Percentiles rank a stretch among this genome's conserved stretches.
Conservation (phyloP, 1,139 yeast genomes). For the Nakaseomyces glabratus region DNA sequence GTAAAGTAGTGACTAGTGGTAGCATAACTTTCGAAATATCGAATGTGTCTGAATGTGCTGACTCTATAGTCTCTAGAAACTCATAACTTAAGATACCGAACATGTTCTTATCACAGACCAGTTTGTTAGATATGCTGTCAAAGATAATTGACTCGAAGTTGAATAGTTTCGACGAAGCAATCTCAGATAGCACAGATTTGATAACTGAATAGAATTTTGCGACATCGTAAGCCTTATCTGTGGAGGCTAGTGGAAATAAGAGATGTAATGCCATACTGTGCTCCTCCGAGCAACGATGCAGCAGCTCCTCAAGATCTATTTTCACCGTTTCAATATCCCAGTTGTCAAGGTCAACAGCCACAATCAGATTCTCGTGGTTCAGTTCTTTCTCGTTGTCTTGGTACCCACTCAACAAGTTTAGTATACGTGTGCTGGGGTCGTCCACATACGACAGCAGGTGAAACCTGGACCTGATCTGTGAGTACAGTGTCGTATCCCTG, state of each 20-base stretch:
- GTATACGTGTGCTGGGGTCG: background rate
- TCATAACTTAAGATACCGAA: slow-evolving; percentile 15
- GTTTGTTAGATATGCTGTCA: background rate
- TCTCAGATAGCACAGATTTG: slow-evolving; percentile 1
- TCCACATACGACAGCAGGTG: slow-evolving; percentile 3
- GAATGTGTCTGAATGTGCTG: background rate
- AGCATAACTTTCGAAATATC: slow-evolving; percentile 11
- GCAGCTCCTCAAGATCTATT: background rate
- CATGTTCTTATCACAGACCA: slow-evolving; percentile 11
- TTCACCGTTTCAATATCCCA: background rate
- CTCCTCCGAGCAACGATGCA: background rate
- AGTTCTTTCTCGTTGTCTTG: slow-evolving; percentile 3
- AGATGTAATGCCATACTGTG: slow-evolving; percentile 1
- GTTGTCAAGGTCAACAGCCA: slow-evolving; percentile 2
- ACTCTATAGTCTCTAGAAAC: slow-evolving; percentile 10
- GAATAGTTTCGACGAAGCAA: background rate
- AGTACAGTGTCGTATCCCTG: background rate
- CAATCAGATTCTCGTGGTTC: slow-evolving; percentile 3
- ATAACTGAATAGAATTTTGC: slow-evolving; percentile 1
- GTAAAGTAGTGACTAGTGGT: slow-evolving; percentile 11
- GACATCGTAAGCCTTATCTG: background rate
- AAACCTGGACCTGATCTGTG: slow-evolving; percentile 1
- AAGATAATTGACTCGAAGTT: slow-evolving; percentile 1
- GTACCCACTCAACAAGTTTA: background rate
- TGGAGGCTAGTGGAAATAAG: background rate